Evolutionary conservation across 345 rosid genomes (phyloP).

Genomic region (Crucihimalaya himalaica): DNA sequence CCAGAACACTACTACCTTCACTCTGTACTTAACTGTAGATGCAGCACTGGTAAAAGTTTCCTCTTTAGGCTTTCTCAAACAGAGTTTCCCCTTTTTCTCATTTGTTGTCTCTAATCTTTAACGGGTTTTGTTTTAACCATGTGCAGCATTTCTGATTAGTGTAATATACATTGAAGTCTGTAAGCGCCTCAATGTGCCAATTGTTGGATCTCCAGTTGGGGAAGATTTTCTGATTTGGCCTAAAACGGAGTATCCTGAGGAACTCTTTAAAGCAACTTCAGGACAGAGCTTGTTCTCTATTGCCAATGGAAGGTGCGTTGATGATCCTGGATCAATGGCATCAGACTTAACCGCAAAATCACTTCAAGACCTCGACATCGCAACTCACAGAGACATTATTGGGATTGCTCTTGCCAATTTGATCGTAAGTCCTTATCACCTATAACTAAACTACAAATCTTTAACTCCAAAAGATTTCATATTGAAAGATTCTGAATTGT

Average conservation of each 20-base stretch:
- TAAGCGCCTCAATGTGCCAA: constrained; percentile 65
- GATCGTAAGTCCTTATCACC: constrained; percentile 59
- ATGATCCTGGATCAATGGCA: constrained; percentile 87
- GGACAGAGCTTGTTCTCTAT: constrained; percentile 85
- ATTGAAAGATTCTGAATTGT: background rate
- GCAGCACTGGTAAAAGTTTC: constrained; percentile 72
- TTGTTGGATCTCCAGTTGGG: constrained; percentile 96
- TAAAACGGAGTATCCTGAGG: constrained; percentile 80
- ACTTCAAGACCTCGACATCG: constrained; percentile 78
- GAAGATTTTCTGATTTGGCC: constrained; percentile 98
- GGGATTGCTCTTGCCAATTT: constrained; percentile 94
- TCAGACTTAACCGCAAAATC: constrained; percentile 83
- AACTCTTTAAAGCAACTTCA: constrained; percentile 74
- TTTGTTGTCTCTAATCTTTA: background rate
- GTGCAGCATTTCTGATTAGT: constrained; percentile 85
- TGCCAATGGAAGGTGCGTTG: constrained; percentile 87
- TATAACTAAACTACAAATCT: background rate
- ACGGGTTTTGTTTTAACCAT: constrained; percentile 4
- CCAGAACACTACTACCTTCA: constrained; percentile 71
- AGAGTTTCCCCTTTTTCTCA: constrained; percentile 8
- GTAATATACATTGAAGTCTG: constrained; percentile 93
- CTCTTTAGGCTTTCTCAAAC: constrained; percentile 26
- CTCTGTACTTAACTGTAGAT: constrained; percentile 67
- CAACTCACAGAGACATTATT: constrained; percentile 78
- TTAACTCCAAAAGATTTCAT: constrained; percentile 7